Percentiles rank a stretch among this genome's conserved stretches.
These are phyloP conservation scores for Taphrina wiesneri DNA, from an alignment of 1,139 yeast species.

Conservation along the genomic window DNA sequence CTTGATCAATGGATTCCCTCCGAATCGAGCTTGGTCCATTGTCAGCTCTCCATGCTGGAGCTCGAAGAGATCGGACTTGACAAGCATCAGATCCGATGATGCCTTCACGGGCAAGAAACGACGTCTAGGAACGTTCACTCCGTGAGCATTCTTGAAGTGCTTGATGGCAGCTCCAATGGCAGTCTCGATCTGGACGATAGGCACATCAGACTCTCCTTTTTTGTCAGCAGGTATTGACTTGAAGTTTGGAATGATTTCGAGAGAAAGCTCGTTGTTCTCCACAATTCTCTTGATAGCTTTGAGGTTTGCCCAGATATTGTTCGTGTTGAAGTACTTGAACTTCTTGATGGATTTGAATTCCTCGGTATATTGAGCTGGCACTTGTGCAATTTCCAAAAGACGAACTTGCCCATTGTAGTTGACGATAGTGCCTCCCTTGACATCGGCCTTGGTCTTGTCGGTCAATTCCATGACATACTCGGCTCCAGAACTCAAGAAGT, in stretches of 20 bases:
- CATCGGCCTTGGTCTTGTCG: constrained; percentile 98
- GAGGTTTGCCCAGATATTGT: constrained; percentile 95
- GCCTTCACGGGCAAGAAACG: constrained; percentile 98
- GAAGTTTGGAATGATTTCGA: constrained; percentile 93
- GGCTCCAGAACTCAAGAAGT: constrained; percentile 86
- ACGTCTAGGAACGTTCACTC: constrained; percentile 96
- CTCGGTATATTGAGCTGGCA: constrained; percentile 97
- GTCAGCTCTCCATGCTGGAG: constrained; percentile 89
- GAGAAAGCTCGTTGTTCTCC: constrained; percentile 75
- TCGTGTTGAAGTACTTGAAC: constrained; percentile 96
- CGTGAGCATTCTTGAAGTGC: constrained; percentile 92
- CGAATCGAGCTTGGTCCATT: constrained; percentile 82
- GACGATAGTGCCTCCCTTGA: constrained; percentile 97
- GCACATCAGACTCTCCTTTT: constrained; percentile 49
- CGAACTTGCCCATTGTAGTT: constrained; percentile 94
- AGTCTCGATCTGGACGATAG: constrained; percentile 91
- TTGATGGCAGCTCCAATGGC: constrained; percentile 99
- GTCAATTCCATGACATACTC: constrained; percentile 98
- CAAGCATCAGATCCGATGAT: constrained; percentile 88
- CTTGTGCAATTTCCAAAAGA: constrained; percentile 96
- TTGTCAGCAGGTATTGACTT: constrained; percentile 63
- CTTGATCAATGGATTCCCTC: constrained; percentile 91
- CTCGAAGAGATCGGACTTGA: constrained; percentile 91
- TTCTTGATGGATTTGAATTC: constrained; percentile 97
- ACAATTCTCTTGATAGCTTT: constrained; percentile 91